phyloP scores from a whole-genome alignment of 2,329 filamentous ascomycete genomes.

The Fusarium bulbicola region DNA sequence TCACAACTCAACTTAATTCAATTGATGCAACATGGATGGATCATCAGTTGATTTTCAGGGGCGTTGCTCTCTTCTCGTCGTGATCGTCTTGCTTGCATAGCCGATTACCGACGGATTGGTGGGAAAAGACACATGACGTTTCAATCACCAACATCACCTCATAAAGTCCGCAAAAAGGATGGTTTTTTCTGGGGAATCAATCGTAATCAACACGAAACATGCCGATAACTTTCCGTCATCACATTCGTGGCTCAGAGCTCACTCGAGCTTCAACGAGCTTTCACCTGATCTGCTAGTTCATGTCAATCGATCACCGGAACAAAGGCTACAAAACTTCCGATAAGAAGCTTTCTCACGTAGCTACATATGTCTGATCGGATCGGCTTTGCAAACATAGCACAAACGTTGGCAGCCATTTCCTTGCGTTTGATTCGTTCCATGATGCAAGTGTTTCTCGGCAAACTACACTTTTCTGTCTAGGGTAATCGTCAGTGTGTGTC shows the following conservation, averaged over 20 bases:
- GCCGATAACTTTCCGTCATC: neutral
- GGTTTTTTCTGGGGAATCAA: conserved; percentile 11
- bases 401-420: conserved; percentile 9
- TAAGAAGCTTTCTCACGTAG: conserved; percentile 1
- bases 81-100: conserved; percentile 32
- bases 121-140: conserved; percentile 29
- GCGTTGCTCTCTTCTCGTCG: conserved; percentile 1
- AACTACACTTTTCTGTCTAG: conserved; percentile 8
- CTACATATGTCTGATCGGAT: conserved; percentile 1
- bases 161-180: conserved; percentile 2
- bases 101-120: conserved; percentile 28
- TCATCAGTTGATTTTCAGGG: conserved; percentile 25
- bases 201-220: conserved; percentile 1
- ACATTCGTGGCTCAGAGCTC: neutral
- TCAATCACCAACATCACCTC: conserved; percentile 26
- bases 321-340: neutral
- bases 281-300: conserved; percentile 3
- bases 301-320: neutral
- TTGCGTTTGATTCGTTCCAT: conserved; percentile 19
- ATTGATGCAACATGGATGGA: neutral
- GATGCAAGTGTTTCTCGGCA: conserved; percentile 6
- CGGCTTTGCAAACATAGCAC: conserved; percentile 20
- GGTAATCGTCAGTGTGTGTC: conserved; percentile 25
- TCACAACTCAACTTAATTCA: neutral
- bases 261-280: neutral